Base-by-base conservation (phyloP, 192 early-diverging fungal species). In the Oehlia diaphana region DNA sequence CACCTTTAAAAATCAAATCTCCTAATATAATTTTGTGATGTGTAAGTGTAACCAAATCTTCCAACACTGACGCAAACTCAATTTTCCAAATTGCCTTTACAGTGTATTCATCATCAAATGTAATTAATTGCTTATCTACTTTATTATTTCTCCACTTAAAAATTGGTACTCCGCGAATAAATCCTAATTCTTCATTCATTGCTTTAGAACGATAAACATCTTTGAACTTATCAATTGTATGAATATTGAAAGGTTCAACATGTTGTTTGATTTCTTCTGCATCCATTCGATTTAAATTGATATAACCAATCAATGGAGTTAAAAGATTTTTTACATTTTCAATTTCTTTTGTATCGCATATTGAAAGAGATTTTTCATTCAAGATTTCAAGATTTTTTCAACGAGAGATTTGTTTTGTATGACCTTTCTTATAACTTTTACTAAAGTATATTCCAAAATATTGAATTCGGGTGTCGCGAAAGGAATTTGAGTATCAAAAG, bases 221-320 rank as follows among this genome's bases (percentile, higher is more conserved):
- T 13, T 69, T 69, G 12, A 69, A 2, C 13, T 37, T 39, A 10
- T 69, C 67, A 37, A 39, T 37, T 68, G 66, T 9, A 35, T 23
- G 14, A 35, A 68, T 68, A 68, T 37, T 37, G 14, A 69, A 9
- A 69, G 28, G 67, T 69, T 69, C 28, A 39, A 69, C 16, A 23
- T 68, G 16, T 14, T 26, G 19, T 5, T 16, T 19, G 31, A 69
- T 39, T 19, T 37, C 67, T 14, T 39, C 3, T 14, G 3, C 28
- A 37, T 69, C 67, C 31, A 69, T 69, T 69, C 67, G 28, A 14
- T 39, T 31, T 69, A 69, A 69, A 69, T 69, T n/a, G 3, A 69
- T 69, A 14, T 37, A 69, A 69, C 4, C 0, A 13, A 31, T 69
- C 9, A 69, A 69, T 21, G 50, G 50, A 4, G 50, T 53, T 53